Percentiles rank a stretch among this genome's conserved stretches.
Evolutionary conservation across 2,329 filamentous ascomycete genomes (phyloP).

Genomic region (Aphanocladium album): DNA sequence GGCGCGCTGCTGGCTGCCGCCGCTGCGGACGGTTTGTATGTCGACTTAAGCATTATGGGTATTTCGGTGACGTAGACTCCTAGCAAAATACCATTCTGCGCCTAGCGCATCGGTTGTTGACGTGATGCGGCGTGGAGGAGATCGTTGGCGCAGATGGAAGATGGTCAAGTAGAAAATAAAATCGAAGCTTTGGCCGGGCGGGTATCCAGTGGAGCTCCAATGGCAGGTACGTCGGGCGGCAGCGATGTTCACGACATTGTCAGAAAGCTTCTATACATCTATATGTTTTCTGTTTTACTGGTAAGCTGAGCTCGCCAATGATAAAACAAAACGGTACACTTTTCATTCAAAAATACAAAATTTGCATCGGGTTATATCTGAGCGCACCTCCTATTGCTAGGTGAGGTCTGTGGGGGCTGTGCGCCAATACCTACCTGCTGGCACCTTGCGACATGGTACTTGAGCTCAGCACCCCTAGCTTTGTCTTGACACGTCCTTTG

Average conservation of each 20-base stretch:
- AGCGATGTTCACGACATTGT: background rate
- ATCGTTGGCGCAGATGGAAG: background rate
- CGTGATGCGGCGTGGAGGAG: background rate
- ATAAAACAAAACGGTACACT: background rate
- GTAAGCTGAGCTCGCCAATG: no score
- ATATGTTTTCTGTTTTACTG: background rate
- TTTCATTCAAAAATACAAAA: background rate
- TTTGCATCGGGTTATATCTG: no score
- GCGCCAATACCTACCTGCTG: no score
- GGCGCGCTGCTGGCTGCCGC: conserved; percentile 41
- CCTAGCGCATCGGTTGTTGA: background rate
- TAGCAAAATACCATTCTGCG: background rate
- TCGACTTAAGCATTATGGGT: conserved; percentile 64
- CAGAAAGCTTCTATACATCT: background rate
- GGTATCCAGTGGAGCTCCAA: conserved; percentile 1
- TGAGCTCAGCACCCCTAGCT: background rate
- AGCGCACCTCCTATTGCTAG: background rate
- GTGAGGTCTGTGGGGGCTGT: background rate
- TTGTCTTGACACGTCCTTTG: background rate
- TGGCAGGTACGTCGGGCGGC: background rate
- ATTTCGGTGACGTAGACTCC: background rate
- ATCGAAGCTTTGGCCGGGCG: background rate
- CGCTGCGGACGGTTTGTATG: conserved; percentile 56
- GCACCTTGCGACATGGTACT: background rate
- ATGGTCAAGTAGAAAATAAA: background rate